Conservation (phyloP, 2,329 filamentous ascomycete genomes). For the Aspergillus jensenii region DNA sequence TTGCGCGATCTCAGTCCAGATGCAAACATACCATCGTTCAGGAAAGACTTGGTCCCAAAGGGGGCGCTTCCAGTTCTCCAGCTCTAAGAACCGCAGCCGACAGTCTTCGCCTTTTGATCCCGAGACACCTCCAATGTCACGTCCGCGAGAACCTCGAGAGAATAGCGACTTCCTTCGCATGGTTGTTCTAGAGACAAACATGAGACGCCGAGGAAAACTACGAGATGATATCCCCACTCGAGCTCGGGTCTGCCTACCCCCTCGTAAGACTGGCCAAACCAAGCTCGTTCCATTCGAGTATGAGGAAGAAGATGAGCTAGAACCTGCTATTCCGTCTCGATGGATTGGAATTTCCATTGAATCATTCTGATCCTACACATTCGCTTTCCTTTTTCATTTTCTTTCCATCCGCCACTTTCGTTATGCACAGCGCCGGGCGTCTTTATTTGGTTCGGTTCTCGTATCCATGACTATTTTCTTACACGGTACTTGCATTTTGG, state of each 20-base stretch:
- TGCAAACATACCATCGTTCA: constrained; percentile 58
- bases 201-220: constrained; percentile 63
- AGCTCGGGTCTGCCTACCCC: constrained; percentile 62
- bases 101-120: constrained; percentile 36
- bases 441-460: background rate
- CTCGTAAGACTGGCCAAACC: constrained; percentile 41
- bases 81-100: constrained; percentile 43
- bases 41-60: constrained; percentile 30
- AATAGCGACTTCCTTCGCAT: constrained; percentile 64
- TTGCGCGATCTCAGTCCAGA: constrained; percentile 58
- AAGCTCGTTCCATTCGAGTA: constrained; percentile 15
- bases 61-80: constrained; percentile 38
- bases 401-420: constrained; percentile 3
- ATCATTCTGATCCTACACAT: constrained; percentile 1
- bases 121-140: constrained; percentile 44
- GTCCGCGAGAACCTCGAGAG: constrained; percentile 63
- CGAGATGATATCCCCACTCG: constrained; percentile 55
- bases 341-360: constrained; percentile 30
- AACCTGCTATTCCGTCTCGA: constrained; percentile 26
- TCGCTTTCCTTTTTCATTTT: background rate
- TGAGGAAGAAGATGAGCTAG: constrained; percentile 19
- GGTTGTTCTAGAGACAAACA: constrained; percentile 67
- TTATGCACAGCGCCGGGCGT: constrained; percentile 14
- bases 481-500: constrained; percentile 9
- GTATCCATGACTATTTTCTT: background rate